These are phyloP conservation scores for Psilocybe subaeruginosa DNA, from an alignment of 768 basidiomycete genomes.

Conservation along the genomic window DNA sequence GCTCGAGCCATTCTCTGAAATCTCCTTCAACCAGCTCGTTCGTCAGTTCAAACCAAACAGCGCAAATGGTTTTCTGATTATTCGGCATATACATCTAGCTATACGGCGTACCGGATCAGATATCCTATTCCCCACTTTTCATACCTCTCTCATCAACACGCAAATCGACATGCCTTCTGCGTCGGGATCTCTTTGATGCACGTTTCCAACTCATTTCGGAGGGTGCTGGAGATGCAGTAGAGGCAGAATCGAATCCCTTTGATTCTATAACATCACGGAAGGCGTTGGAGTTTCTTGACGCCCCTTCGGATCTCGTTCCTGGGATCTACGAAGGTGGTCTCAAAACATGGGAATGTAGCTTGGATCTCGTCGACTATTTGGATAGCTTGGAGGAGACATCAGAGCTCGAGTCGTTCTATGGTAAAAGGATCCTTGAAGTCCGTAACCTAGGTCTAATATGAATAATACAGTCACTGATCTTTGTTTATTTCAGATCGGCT, in stretches of 20 bases:
- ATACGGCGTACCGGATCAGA: slow-evolving; percentile 63
- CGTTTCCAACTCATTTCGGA: slow-evolving; percentile 90
- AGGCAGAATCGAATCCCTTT: slow-evolving; percentile 20
- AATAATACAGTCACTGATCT: neutral
- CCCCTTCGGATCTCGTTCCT: slow-evolving; percentile 88
- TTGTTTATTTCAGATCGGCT: slow-evolving; percentile 69
- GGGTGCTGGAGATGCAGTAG: slow-evolving; percentile 32
- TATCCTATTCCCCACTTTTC: slow-evolving; percentile 80
- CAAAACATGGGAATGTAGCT: slow-evolving; percentile 97
- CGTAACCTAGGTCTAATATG: slow-evolving; percentile 14
- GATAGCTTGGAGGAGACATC: slow-evolving; percentile 31
- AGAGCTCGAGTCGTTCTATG: slow-evolving; percentile 30
- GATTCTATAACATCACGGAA: slow-evolving; percentile 8
- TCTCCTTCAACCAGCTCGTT: slow-evolving; percentile 36
- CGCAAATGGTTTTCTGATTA: slow-evolving; percentile 9
- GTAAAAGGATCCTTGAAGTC: slow-evolving; percentile 76
- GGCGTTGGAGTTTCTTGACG: slow-evolving; percentile 70
- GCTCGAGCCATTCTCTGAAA: slow-evolving; percentile 33
- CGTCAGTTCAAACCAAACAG: slow-evolving; percentile 23
- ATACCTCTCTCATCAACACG: slow-evolving; percentile 45
- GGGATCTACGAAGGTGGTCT: slow-evolving; percentile 95
- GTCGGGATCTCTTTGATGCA: slow-evolving; percentile 93
- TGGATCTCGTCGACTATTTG: slow-evolving; percentile 81
- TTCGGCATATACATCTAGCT: slow-evolving; percentile 50
- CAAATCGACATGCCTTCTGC: slow-evolving; percentile 48